A percentile compares a stretch with the other conserved stretches of the same genome.
phyloP scores from a whole-genome alignment of 2,329 filamentous ascomycete species.

The Cordyceps farinosa region DNA sequence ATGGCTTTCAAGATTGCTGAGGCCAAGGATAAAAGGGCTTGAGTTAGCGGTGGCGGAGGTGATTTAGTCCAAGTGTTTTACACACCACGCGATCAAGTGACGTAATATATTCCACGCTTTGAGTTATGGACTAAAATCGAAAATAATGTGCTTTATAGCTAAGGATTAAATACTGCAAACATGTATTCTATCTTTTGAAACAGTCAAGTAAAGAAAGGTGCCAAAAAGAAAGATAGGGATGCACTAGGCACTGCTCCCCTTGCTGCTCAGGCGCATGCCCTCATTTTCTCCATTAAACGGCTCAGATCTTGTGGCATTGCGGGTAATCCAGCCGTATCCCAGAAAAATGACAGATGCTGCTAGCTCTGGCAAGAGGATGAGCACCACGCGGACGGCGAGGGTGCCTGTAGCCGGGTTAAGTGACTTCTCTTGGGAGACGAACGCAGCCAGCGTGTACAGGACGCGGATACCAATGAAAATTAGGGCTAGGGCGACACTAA shows the following conservation, averaged over 20 bases:
- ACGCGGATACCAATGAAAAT: conserved; percentile 15
- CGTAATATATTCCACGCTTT: no score
- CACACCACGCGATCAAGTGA: no score
- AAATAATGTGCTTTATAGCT: not conserved
- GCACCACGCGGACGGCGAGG: conserved; percentile 4
- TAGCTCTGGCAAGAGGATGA: conserved; percentile 10
- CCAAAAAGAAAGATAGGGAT: no score
- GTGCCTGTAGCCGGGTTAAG: conserved; percentile 5
- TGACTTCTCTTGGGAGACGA: conserved; percentile 6
- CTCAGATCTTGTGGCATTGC: not conserved
- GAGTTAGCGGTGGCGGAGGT: conserved; percentile 4
- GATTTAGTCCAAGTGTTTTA: no score
- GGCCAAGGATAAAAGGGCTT: conserved; percentile 26
- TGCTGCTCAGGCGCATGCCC: not conserved
- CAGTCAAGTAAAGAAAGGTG: no score
- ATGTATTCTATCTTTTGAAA: no score
- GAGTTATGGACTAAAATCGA: not conserved
- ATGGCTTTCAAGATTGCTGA: conserved; percentile 26
- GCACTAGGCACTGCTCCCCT: not conserved
- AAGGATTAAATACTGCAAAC: no score
- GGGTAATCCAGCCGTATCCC: not conserved
- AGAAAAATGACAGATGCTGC: conserved; percentile 4
- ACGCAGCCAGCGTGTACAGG: conserved; percentile 14
- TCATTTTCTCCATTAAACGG: not conserved
- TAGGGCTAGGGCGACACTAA: not conserved